A percentile compares a stretch with the other conserved stretches of the same genome.
phyloP scores from a whole-genome alignment of 768 basidiomycete genomes.

The Pluteus cervinus region DNA sequence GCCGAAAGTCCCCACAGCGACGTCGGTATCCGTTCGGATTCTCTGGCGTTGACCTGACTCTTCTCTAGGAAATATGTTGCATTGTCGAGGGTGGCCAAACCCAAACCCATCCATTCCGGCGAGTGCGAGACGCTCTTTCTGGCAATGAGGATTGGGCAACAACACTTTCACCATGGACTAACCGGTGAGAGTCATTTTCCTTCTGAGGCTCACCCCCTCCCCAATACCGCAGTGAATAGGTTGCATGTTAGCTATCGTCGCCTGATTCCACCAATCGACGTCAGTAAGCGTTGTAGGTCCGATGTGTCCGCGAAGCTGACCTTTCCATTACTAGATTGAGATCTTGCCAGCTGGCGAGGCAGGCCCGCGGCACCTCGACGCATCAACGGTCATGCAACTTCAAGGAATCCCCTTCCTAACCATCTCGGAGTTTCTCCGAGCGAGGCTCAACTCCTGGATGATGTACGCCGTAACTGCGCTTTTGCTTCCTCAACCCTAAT shows the following conservation, averaged over 20 bases:
- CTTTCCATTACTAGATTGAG: conserved; percentile 52
- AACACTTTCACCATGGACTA: conserved; percentile 80
- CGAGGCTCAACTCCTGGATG: conserved; percentile 79
- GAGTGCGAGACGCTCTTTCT: conserved; percentile 69
- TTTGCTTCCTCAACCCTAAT: conserved; percentile 12
- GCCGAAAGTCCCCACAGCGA: conserved; percentile 61
- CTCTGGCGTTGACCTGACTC: conserved; percentile 10
- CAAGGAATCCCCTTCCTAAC: conserved; percentile 75
- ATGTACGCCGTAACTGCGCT: conserved; percentile 44
- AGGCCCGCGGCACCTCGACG: conserved; percentile 70
- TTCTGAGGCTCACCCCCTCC: conserved; percentile 6
- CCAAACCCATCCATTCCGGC: conserved; percentile 66
- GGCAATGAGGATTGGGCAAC: conserved; percentile 59
- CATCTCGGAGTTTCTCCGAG: conserved; percentile 81
- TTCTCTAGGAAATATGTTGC: conserved; percentile 70
- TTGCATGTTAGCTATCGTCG: conserved; percentile 72
- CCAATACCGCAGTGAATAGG: conserved; percentile 30
- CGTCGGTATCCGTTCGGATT: conserved; percentile 32
- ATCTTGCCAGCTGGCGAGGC: conserved; percentile 78
- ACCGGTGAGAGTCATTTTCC: conserved; percentile 44
- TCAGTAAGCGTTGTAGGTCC: conserved; percentile 26
- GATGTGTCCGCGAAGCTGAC: conserved; percentile 5
- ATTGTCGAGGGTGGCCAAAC: conserved; percentile 71
- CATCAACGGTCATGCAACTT: conserved; percentile 59
- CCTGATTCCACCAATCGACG: conserved; percentile 73